These are phyloP conservation scores for Mortierella sp. DNA, from an alignment of 371 early-diverging fungal species.

Conservation along the genomic window DNA sequence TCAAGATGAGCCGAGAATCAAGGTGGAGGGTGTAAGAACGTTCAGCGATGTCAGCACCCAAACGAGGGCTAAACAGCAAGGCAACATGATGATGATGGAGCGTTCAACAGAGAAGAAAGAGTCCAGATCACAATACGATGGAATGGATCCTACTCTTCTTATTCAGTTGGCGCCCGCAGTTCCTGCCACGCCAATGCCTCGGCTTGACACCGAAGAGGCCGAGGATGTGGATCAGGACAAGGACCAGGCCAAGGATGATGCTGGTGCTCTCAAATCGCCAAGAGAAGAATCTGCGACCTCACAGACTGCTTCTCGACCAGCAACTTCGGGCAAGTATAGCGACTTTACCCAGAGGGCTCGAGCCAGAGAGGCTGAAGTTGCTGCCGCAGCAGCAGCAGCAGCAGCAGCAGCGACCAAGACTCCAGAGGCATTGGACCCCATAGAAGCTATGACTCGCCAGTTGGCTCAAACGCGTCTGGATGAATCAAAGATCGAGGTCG, in stretches of 20 bases:
- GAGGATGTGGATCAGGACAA: slow-evolving; percentile 5
- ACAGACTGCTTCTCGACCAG: slow-evolving; percentile 2
- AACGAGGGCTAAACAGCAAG: slow-evolving; percentile 43
- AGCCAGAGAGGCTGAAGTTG: slow-evolving; percentile 43
- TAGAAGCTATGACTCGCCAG: slow-evolving; percentile 50
- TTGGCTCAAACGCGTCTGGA: slow-evolving; percentile 35
- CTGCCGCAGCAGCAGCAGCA: slow-evolving; percentile 41
- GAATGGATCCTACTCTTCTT: slow-evolving; percentile 24
- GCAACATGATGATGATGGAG: slow-evolving; percentile 35
- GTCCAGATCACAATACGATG: slow-evolving; percentile 19
- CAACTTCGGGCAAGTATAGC: slow-evolving; percentile 25
- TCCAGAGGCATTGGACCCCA: slow-evolving; percentile 38
- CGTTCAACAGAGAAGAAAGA: slow-evolving; percentile 23
- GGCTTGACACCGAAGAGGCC: slow-evolving; percentile 12
- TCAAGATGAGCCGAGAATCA: slow-evolving; percentile 30
- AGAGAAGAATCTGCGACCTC: neutral
- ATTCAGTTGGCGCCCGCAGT: slow-evolving; percentile 38
- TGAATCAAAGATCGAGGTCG: slow-evolving; percentile 3
- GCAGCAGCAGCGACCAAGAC: slow-evolving; percentile 12
- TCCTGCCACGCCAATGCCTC: slow-evolving; percentile 33
- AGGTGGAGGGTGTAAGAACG: slow-evolving; percentile 25
- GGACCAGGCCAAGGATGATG: slow-evolving; percentile 11
- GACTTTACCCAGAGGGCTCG: slow-evolving; percentile 33
- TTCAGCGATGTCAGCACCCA: slow-evolving; percentile 47
- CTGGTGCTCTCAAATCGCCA: neutral